Percentiles rank a stretch among this genome's conserved stretches.
Evolutionary conservation across 2,329 filamentous ascomycete species (phyloP).

Genomic region (Fusarium devonianum): DNA sequence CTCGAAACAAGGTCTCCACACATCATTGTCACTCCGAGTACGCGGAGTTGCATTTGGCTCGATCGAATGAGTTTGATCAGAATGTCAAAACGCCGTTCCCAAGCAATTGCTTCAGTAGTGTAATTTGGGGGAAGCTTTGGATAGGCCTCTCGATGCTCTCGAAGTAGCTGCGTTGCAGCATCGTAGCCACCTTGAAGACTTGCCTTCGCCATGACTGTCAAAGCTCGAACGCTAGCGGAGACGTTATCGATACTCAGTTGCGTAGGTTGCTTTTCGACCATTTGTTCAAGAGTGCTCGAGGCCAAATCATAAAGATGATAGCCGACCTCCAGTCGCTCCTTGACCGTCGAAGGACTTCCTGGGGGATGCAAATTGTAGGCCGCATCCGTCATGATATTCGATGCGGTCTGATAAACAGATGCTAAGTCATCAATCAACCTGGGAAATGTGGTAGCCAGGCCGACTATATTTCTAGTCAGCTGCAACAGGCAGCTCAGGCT

Average conservation of each 20-base stretch:
- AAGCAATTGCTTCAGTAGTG: slow-evolving; percentile 59
- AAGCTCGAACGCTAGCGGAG: slow-evolving; percentile 46
- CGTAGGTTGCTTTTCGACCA: slow-evolving; percentile 65
- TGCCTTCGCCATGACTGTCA: slow-evolving; percentile 55
- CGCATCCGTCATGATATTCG: slow-evolving; percentile 45
- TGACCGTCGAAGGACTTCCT: slow-evolving; percentile 35
- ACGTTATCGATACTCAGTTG: slow-evolving; percentile 57
- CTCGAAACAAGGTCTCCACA: slow-evolving; percentile 72
- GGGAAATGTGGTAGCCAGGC: slow-evolving; percentile 54
- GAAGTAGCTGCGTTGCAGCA: slow-evolving; percentile 44
- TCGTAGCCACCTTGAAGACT: slow-evolving; percentile 50
- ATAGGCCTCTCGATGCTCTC: slow-evolving; percentile 37
- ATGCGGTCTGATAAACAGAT: slow-evolving; percentile 47
- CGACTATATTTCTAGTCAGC: slow-evolving; percentile 52
- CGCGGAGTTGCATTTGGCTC: slow-evolving; percentile 88
- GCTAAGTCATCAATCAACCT: slow-evolving; percentile 55
- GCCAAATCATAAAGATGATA: slow-evolving; percentile 54
- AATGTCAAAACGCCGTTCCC: slow-evolving; percentile 74
- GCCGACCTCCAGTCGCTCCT: slow-evolving; percentile 49
- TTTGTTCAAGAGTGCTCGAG: slow-evolving; percentile 51
- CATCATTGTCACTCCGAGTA: slow-evolving; percentile 78
- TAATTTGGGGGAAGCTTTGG: slow-evolving; percentile 50
- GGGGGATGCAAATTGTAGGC: slow-evolving; percentile 33
- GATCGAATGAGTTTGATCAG: slow-evolving; percentile 78
- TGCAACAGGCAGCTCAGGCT: slow-evolving; percentile 53